These are phyloP conservation scores for Tuber umbilicatum DNA, from an alignment of 495 filamentous ascomycete genomes.

Conservation along the genomic window DNA sequence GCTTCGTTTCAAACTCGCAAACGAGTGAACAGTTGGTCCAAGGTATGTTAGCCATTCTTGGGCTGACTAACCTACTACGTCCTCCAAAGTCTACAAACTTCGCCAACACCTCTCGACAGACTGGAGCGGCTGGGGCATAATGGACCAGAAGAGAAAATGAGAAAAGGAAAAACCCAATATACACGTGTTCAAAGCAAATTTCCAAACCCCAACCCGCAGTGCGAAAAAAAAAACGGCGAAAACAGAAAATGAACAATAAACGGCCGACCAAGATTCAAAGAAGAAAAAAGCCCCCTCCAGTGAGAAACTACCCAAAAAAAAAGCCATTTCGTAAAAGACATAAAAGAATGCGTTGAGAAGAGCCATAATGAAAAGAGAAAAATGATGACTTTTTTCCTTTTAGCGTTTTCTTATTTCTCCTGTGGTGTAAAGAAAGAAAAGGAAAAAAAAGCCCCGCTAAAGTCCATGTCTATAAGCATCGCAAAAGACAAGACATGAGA, in stretches of 20 bases:
- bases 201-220: slow-evolving; percentile 1
- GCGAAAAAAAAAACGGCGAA: not conserved
- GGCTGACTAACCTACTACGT: not conserved
- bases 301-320: not conserved
- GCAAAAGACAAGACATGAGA: not conserved
- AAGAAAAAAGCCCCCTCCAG: not conserved
- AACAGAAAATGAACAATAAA: slow-evolving; percentile 2
- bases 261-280: not conserved
- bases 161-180: not conserved
- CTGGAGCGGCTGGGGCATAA: not conserved
- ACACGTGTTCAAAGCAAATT: slow-evolving; percentile 1
- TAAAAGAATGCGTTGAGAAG: not conserved
- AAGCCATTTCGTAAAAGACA: slow-evolving; percentile 1
- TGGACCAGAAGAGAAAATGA: not conserved
- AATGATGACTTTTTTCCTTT: not conserved
- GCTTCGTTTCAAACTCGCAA: slow-evolving; percentile 4
- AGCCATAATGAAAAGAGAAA: not conserved
- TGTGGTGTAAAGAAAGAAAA: not conserved
- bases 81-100: slow-evolving; percentile 2
- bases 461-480: slow-evolving; percentile 3
- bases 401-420: not conserved
- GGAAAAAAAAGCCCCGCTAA: not conserved
- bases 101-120: not conserved
- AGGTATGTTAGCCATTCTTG: not conserved
- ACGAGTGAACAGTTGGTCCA: not conserved